Percentiles rank a stretch among this genome's conserved stretches.
Conservation (phyloP, 1,284 basidiomycete genomes). For the Apiotrichum mycotoxinovorans region DNA sequence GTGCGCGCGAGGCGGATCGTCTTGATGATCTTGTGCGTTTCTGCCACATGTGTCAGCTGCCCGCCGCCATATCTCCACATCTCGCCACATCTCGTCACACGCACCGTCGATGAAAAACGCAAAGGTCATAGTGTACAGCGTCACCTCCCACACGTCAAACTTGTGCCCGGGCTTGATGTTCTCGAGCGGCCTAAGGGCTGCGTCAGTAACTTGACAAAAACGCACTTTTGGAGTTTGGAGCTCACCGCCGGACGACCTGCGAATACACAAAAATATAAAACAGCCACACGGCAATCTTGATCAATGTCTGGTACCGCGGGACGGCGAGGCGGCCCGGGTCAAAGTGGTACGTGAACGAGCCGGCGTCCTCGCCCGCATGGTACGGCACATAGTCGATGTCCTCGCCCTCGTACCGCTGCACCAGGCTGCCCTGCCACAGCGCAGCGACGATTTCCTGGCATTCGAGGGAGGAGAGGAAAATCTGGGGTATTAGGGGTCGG, state of each 20-base stretch:
- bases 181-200: conserved; percentile 26
- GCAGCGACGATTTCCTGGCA: conserved; percentile 62
- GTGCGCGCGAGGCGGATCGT: conserved; percentile 37
- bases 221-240: too few relatives aligned
- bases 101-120: conserved; percentile 73
- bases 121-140: conserved; percentile 69
- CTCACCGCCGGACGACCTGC: conserved; percentile 62
- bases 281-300: conserved; percentile 66
- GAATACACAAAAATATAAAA: conserved; percentile 80
- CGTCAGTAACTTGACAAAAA: neutral
- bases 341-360: conserved; percentile 63
- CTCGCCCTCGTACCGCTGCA: conserved; percentile 60
- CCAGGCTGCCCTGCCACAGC: conserved; percentile 72
- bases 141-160: conserved; percentile 70
- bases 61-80: too few relatives aligned
- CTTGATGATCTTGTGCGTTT: conserved; percentile 57
- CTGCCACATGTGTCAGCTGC: conserved; percentile 19
- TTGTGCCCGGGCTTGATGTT: conserved; percentile 41
- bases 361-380: conserved; percentile 40
- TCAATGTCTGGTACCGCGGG: conserved; percentile 59
- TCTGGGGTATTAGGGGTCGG: conserved; percentile 44
- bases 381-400: conserved; percentile 50
- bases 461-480: conserved; percentile 82
- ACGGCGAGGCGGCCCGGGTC: conserved; percentile 74
- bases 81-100: too few relatives aligned